Base-by-base conservation (phyloP, 352 stramenopile species). In the Thraustotheca clavata region DNA sequence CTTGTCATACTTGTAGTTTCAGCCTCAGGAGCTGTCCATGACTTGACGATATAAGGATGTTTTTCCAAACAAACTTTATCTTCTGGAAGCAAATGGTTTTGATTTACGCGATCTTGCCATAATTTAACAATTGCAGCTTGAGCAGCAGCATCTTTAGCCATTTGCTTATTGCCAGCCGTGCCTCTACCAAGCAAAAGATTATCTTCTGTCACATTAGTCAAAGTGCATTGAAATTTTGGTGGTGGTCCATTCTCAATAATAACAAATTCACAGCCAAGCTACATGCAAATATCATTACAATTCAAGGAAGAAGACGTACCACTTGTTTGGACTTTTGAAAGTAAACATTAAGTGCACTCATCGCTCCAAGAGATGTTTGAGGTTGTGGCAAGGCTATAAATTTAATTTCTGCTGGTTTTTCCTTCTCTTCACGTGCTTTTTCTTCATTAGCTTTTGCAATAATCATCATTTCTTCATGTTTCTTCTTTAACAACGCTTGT, bases 71-170 rank as follows among this genome's bases (percentile, higher is more conserved):
- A 65, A 18, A 22, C 36, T 22, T 11, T 4, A 46, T 65, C 57
- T 18, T 65, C 57, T 4, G 20, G 33, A 46, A 57, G 57, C 4
- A 65, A 22, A 4, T 18, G 41, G 6, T 35, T 26, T 27, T 40
- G 11, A n/a, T 12, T 6, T 27, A 20, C n/a, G 7, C 57, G 57
- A 26, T 65, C 36, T 9, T 27, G 47, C 57, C 57, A 65, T 26
- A 65, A n/a, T 24, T 55, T 39, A 1, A 65, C n/a, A 9, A 55
- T 38, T 7, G 57, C 57, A 7, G 47, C 57, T 18, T 65, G 20
- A 34, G 57, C 26, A 11, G 57, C 57, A 9, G 33, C 46, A 1
- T 43, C 41, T 33, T 65, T 43, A 8, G 57, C 57, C 14, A 38
- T 32, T n/a, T 65, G 46, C 39, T 65, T 65, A 46, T 27, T 65